These are phyloP conservation scores for Pyrenophora graminea DNA, from an alignment of 2,329 filamentous ascomycete genomes.

Conservation along the genomic window DNA sequence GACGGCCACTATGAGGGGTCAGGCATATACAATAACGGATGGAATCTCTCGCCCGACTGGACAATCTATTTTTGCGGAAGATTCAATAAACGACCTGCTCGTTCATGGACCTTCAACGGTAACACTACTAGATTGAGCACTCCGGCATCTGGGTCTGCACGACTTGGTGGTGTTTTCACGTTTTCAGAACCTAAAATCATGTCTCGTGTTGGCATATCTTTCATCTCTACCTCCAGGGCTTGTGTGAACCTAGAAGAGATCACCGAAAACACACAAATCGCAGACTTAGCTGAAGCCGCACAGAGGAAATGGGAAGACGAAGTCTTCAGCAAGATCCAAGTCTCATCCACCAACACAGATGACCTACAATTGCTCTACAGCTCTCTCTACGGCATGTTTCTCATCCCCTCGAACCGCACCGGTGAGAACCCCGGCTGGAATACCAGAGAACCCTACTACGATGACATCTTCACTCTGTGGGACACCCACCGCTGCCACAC, in stretches of 20 bases:
- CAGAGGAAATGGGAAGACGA: conserved; percentile 63
- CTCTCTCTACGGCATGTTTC: conserved; percentile 70
- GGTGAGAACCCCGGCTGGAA: conserved; percentile 71
- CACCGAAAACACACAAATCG: conserved; percentile 50
- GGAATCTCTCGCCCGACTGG: conserved; percentile 67
- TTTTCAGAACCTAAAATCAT: conserved; percentile 55
- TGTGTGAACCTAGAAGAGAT: conserved; percentile 65
- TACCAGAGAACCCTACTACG: conserved; percentile 69
- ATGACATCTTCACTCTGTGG: conserved; percentile 74
- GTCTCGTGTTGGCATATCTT: conserved; percentile 69
- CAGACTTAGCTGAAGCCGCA: conserved; percentile 53
- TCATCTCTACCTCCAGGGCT: conserved; percentile 65
- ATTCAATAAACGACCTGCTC: conserved; percentile 53
- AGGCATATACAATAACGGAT: conserved; percentile 68
- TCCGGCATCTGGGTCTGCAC: conserved; percentile 25
- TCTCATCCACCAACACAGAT: conserved; percentile 59
- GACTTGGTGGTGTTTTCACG: conserved; percentile 57
- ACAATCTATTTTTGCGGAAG: conserved; percentile 66
- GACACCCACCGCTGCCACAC: conserved; percentile 67
- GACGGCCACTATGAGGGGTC: conserved; percentile 62
- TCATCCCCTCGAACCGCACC: conserved; percentile 71
- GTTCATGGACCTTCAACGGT: conserved; percentile 39
- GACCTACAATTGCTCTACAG: conserved; percentile 68
- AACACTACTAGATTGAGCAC: conserved; percentile 17
- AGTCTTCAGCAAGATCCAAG: conserved; percentile 67